Evolutionary conservation across 331 rosid species (phyloP).

Genomic region (Erythrophleum ivorense): DNA sequence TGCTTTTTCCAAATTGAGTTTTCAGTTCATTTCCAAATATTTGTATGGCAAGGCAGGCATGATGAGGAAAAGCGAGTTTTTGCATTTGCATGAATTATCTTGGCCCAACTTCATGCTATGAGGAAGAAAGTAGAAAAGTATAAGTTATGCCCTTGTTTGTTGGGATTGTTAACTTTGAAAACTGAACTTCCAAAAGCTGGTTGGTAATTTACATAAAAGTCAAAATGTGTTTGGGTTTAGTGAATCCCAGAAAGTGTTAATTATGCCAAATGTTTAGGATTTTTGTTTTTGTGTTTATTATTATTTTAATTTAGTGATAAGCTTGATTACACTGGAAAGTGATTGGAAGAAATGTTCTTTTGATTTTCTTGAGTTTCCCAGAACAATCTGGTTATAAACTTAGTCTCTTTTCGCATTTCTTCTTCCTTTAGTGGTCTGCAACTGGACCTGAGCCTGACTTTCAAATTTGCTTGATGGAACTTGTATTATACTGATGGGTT

Average conservation of each 20-base stretch:
- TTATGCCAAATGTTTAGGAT: not conserved
- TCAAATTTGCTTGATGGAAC: slow-evolving; percentile 11
- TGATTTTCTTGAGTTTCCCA: slow-evolving; percentile 5
- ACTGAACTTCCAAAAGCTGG: slow-evolving; percentile 9
- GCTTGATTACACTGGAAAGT: slow-evolving; percentile 26
- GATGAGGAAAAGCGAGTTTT: slow-evolving; percentile 21
- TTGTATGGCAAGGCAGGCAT: slow-evolving; percentile 28
- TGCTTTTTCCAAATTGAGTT: not conserved
- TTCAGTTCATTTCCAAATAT: slow-evolving; percentile 34
- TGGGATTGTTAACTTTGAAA: slow-evolving; percentile 31
- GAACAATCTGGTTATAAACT: slow-evolving; percentile 22
- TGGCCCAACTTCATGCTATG: slow-evolving; percentile 3
- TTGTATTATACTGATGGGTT: slow-evolving; percentile 16
- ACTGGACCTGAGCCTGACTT: slow-evolving; percentile 5
- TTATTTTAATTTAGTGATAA: not conserved
- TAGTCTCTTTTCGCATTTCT: not conserved
- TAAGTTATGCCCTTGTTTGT: slow-evolving; percentile 17
- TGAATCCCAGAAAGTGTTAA: slow-evolving; percentile 30
- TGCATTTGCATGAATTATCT: slow-evolving; percentile 31
- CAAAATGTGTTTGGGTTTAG: slow-evolving; percentile 17
- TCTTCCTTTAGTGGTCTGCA: not conserved
- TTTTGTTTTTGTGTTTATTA: not conserved
- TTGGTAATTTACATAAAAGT: slow-evolving; percentile 8
- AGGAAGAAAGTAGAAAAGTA: slow-evolving; percentile 26
- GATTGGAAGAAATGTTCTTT: slow-evolving; percentile 30